Evolutionary conservation across 2,329 filamentous ascomycete genomes (phyloP), one percentile per base, ranked within the genome.

Genomic region (Didymella arachidicola): DNA sequence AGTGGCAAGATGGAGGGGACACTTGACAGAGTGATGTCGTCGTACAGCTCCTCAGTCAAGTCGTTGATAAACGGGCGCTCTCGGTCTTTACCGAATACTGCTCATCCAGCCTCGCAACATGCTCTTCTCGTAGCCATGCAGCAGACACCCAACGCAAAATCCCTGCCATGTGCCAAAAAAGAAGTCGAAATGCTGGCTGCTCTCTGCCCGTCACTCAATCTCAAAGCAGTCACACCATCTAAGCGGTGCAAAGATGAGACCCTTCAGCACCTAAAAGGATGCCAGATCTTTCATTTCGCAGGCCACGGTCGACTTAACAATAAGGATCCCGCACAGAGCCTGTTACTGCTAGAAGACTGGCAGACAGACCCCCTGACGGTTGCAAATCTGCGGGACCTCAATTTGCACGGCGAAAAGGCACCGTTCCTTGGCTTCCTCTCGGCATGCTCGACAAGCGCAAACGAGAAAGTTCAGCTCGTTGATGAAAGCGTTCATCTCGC

Each of bases 271-370:
- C 53, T 80, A 3, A 43, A 26, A 3, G 44, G 27, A 0, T 77
- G 72, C 62, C 61, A 67, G 11, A 73, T 81, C 4, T 78, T 80
- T 55, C 79, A 81, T 58, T 82, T 82, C 50, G 79, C 79, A 1
- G 76, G 79, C 7, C 79, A 80, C 52, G 78, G 75, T 0, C 2
- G 26, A 1, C 62, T 71, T 0, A 53, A 79, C 52, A 4, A 25
- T 0, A 3, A 4, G 0, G 71, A 78, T 7, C 77, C 78, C 0
- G 73, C 69, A 7, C 59, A 64, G 43, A 78, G 75, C 59, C 50
- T 18, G 42, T 57, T 79, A 2, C 61, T 76, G 1, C 63, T 77
- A 64, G 22, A 45, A 1, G 30, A 45, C 22, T 19, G 46, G 22
- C 3, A 39, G 22, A 11, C 14, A 4, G 16, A 34, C 10, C 48